Evolutionary conservation across 441 rosid genomes (phyloP).

Genomic region (Pelargonium myrrhifolium): DNA sequence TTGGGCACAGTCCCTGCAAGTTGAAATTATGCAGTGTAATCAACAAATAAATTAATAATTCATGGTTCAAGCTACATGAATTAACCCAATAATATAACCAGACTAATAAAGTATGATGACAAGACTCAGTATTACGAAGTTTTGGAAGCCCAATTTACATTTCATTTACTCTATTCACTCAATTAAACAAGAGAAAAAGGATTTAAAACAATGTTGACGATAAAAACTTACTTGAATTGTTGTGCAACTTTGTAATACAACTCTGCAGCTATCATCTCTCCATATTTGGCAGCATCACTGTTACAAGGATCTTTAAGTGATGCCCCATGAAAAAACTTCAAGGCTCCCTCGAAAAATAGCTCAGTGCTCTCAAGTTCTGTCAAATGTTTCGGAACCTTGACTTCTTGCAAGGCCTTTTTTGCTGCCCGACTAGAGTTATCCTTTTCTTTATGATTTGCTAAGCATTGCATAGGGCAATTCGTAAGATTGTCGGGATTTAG

Average conservation of each 20-base stretch:
- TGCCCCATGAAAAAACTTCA: conserved; percentile 8
- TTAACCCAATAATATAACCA: not conserved
- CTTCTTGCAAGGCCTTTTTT: not conserved
- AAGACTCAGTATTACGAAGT: not conserved
- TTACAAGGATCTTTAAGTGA: conserved; percentile 9
- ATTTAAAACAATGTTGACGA: not conserved
- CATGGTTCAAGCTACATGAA: conserved; percentile 5
- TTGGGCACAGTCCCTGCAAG: conserved; percentile 32
- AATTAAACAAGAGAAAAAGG: not conserved
- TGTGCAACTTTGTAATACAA: conserved; percentile 6
- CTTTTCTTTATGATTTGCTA: not conserved
- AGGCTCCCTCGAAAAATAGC: conserved; percentile 4
- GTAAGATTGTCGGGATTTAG: conserved; percentile 7
- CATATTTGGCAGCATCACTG: conserved; percentile 2
- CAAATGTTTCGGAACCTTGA: conserved; percentile 1
- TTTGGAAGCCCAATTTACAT: not conserved
- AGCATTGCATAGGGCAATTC: conserved; percentile 1
- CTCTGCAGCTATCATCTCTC: conserved; percentile 9
- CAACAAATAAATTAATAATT: not conserved
- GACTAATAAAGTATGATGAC: not conserved
- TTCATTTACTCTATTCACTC: not conserved
- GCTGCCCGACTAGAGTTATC: conserved; percentile 2
- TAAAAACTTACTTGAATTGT: conserved; percentile 7
- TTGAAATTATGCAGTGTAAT: conserved; percentile 16
- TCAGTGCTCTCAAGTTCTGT: conserved; percentile 2